Base-by-base conservation (phyloP, 73 alveolate genomes). In the Paramecium primaurelia region DNA sequence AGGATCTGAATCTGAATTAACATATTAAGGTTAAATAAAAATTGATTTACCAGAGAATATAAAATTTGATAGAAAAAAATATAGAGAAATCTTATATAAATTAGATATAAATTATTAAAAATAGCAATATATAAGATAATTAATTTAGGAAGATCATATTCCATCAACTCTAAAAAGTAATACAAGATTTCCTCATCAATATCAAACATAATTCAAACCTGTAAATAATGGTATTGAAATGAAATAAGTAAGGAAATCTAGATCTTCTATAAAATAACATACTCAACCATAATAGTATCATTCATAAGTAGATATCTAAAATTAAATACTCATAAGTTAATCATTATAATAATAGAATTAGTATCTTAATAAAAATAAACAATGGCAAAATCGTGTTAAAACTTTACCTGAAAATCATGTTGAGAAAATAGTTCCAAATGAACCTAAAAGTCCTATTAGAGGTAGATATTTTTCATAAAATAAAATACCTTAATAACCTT, bases 1-100 rank as follows among this genome's bases (percentile, higher is more conserved):
- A 14, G 86, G 86, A 25, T 22, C 92, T 9, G 92, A 71, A 90
- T n/a, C 60, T 38, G 94, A 90, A 6, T 1, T 64, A 64, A 28
- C 2, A 0, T 64, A 64, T 34, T 51, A 51, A n/a, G 34, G 64
- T 38, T 36, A 75, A 37, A 75, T 75, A 3, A 42, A 75, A 10
- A 75, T 75, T 12, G 68, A 36, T 14, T 75, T 75, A 6, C 36
- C 68, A 16, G 88, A 75, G 20, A 75, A 75, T 75, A 18, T 22
- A 0, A 75, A 75, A 75, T 38, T 75, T 22, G 88, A 75, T 38
- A 75, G 60, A 75, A 75, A 42, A 18, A 75, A 75, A 75, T 75
- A 75, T 42, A 36, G 88, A 75, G 88, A 75, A 30, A 75, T 75
- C 6, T 12, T 75, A 18, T 75, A 75, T 36, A 38, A 36, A 42